Conservation (phyloP, 225 moss, liverwort and hornwort species). For the Sphagnum tenellum region DNA sequence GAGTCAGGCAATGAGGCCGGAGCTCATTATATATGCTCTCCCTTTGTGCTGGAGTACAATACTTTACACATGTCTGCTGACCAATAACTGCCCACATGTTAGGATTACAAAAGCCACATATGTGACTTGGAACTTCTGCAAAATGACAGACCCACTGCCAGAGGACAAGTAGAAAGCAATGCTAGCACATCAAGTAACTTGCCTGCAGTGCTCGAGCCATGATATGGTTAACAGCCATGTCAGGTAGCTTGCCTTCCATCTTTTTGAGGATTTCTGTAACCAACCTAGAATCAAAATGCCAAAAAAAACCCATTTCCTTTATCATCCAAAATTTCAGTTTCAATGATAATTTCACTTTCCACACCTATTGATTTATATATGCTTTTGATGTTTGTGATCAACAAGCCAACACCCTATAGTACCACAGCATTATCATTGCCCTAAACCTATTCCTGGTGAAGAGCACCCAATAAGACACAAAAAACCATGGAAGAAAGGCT, state of each 20-base stretch:
- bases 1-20: slow-evolving; percentile 76
- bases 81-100: neutral
- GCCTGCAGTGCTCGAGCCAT: slow-evolving; percentile 37
- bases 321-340: too few species aligned
- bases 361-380: too few species aligned
- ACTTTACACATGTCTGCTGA: slow-evolving; percentile 73
- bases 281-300: slow-evolving; percentile 16
- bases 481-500: too few species aligned
- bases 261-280: slow-evolving; percentile 27
- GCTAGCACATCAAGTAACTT: slow-evolving; percentile 1
- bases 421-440: too few species aligned
- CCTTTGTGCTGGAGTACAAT: slow-evolving; percentile 69
- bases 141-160: neutral
- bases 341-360: too few species aligned
- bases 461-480: too few species aligned
- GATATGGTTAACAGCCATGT: slow-evolving; percentile 30
- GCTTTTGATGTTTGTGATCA: too few species aligned
- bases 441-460: too few species aligned
- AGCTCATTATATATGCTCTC: slow-evolving; percentile 76
- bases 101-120: neutral
- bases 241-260: slow-evolving; percentile 44
- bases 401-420: too few species aligned
- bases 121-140: neutral
- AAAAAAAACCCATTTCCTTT: neutral
- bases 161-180: neutral